phyloP scores from a whole-genome alignment of 257 asterid genomes.

The Schizonepeta tenuifolia region DNA sequence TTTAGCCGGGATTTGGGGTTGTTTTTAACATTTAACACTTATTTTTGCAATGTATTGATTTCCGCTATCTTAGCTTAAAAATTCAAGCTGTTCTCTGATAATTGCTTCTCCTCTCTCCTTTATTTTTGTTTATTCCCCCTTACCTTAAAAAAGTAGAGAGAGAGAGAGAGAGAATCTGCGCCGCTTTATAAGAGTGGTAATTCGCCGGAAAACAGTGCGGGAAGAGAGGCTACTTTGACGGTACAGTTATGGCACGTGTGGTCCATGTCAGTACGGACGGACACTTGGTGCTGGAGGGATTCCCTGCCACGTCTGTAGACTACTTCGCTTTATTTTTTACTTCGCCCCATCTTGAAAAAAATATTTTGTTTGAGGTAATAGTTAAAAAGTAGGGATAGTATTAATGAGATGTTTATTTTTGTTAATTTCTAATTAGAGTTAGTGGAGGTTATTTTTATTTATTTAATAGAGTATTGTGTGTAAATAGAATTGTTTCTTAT shows the following conservation, averaged over 20 bases:
- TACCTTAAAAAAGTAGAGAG: neutral
- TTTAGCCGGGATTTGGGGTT: conserved; percentile 16
- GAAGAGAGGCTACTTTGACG: conserved; percentile 2
- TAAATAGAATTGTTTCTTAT: no score
- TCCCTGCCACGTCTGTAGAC: conserved; percentile 17
- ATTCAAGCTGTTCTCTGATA: neutral
- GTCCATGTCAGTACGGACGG: conserved; percentile 48
- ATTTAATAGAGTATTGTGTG: no score
- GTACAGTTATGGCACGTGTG: conserved; percentile 39
- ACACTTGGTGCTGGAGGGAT: conserved; percentile 20
- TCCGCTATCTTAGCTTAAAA: neutral
- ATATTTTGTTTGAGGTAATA: no score
- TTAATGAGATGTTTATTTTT: no score
- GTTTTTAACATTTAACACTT: conserved; percentile 20
- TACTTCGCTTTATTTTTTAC: neutral
- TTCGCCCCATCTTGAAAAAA: no score
- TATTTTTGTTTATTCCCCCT: neutral
- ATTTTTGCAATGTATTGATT: neutral
- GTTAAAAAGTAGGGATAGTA: no score
- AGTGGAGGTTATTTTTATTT: no score
- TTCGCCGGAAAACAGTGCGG: conserved; percentile 11
- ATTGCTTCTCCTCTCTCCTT: neutral
- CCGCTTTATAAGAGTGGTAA: neutral
- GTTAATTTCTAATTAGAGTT: no score
- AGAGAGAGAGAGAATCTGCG: neutral